A percentile compares a stretch with the other conserved stretches of the same genome.
These are phyloP conservation scores for Metschnikowia continentalis DNA, from an alignment of 805 yeast genomes.

Conservation along the genomic window DNA sequence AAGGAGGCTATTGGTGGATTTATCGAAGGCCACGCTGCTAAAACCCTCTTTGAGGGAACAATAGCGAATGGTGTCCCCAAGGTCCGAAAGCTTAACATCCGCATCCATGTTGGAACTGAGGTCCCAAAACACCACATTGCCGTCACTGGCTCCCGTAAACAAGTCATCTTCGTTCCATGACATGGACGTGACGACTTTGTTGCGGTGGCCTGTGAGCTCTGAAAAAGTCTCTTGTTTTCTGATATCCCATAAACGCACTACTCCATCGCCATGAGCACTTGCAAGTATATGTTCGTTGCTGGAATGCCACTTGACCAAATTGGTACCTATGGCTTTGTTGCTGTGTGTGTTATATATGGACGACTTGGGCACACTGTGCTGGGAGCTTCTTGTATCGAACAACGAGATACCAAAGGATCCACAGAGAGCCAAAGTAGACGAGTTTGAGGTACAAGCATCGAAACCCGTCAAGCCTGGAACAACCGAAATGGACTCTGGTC, in stretches of 20 bases:
- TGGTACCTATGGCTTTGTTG: slow-evolving; percentile 26
- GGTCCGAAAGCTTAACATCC: slow-evolving; percentile 10
- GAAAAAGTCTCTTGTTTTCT: slow-evolving; percentile 55
- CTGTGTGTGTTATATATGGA: slow-evolving; percentile 9
- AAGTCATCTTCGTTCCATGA: slow-evolving; percentile 58
- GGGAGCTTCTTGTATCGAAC: slow-evolving; percentile 59
- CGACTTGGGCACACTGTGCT: slow-evolving; percentile 31
- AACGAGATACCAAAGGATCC: slow-evolving; percentile 73
- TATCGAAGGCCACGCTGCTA: slow-evolving; percentile 36
- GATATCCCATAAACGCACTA: slow-evolving; percentile 71
- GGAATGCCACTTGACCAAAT: slow-evolving; percentile 60
- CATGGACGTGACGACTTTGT: slow-evolving; percentile 46
- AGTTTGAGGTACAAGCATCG: slow-evolving; percentile 25
- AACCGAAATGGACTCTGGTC: slow-evolving; percentile 53
- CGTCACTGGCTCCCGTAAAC: slow-evolving; percentile 60
- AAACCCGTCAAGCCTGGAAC: slow-evolving; percentile 49
- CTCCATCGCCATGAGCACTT: slow-evolving; percentile 54
- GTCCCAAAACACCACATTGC: slow-evolving; percentile 67
- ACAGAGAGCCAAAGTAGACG: slow-evolving; percentile 50
- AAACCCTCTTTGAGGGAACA: slow-evolving; percentile 49
- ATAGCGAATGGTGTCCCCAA: slow-evolving; percentile 13
- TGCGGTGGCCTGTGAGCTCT: slow-evolving; percentile 52
- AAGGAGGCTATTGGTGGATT: slow-evolving; percentile 29
- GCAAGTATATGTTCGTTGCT: slow-evolving; percentile 58
- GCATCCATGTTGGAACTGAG: slow-evolving; percentile 27